Base-by-base conservation (phyloP, 2,329 filamentous ascomycete genomes). In the Paramyrothecium sp. region DNA sequence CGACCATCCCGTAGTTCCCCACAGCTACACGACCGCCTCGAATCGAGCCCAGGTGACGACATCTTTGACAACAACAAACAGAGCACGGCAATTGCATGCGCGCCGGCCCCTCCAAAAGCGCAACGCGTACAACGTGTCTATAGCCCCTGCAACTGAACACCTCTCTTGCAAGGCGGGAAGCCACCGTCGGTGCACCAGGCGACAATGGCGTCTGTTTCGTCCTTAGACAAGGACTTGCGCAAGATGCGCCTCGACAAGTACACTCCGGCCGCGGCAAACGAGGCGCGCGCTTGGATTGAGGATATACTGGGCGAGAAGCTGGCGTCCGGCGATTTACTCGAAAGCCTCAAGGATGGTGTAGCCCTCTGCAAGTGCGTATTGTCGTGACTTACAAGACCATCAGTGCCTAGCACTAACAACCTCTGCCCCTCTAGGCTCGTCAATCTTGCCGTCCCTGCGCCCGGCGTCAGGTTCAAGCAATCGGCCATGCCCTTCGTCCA, bases 401-500 rank as follows among this genome's bases (percentile, higher is more conserved):
- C 41, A 7, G 23, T 34, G 17, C 13, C 53, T 51, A 10, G 3
- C 22, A 20, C 61, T 69, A 56, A 63, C 57, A 17, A 51, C 38
- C 38, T 44, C 38, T 44, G 4, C 22, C 3, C n/a, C 52, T 2
- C 17, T 63, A 95, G 92, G 69, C 87, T 98, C 54, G 85, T 91
- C 67, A 98, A 97, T 70, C 81, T 94, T 56, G 90, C 85, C 33
- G 75, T 89, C 41, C 90, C 91, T 23, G 85, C 88, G 17, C 90
- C 91, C 0, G 89, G 89, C 33, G 85, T 97, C 75, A 92, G 89
- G 73, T 98, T 90, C 83, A 98, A 98, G 77, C 82, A 89, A 70
- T 97, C 93, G 1, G 78, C 87, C 46, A 98, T 98, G 94, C 95
- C 95, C 0, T 99, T 99, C 71, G 94, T 98, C 46, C 95, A 99